Conservation (phyloP, 2,329 filamentous ascomycete genomes). For the Aspergillus sp. region DNA sequence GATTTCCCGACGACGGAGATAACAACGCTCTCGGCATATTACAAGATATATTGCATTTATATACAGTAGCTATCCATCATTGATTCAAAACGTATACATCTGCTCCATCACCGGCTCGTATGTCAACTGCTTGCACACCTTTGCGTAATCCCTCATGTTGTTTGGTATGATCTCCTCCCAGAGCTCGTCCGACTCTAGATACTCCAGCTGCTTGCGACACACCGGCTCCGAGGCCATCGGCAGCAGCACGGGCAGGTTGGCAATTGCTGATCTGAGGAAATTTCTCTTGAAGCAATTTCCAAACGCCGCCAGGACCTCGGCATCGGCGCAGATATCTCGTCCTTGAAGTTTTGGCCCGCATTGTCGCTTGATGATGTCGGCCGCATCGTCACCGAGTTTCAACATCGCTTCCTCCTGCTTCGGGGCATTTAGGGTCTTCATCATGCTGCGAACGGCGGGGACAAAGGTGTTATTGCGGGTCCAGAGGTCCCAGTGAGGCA, state of each 20-base stretch:
- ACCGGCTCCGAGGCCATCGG: constrained; percentile 32
- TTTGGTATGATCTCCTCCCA: constrained; percentile 35
- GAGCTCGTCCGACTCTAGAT: constrained; percentile 30
- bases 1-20: not conserved
- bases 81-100: constrained; percentile 13
- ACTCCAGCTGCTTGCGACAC: constrained; percentile 31
- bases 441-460: constrained; percentile 34
- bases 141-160: constrained; percentile 36
- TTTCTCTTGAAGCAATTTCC: constrained; percentile 36
- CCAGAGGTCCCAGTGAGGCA: constrained; percentile 38
- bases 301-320: constrained; percentile 31
- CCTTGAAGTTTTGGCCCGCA: constrained; percentile 31
- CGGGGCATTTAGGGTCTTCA: constrained; percentile 30
- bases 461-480: constrained; percentile 38
- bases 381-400: constrained; percentile 36
- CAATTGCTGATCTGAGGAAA: constrained; percentile 32
- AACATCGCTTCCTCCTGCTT: constrained; percentile 31
- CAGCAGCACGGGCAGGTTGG: constrained; percentile 28
- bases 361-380: constrained; percentile 32
- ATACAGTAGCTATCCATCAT: not conserved
- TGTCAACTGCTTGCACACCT: constrained; percentile 27
- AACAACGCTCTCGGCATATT: not conserved
- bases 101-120: constrained; percentile 13
- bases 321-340: constrained; percentile 33
- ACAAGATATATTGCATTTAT: not conserved